Evolutionary conservation across 2,329 filamentous ascomycete genomes (phyloP).

Genomic region (Capronia coronata): DNA sequence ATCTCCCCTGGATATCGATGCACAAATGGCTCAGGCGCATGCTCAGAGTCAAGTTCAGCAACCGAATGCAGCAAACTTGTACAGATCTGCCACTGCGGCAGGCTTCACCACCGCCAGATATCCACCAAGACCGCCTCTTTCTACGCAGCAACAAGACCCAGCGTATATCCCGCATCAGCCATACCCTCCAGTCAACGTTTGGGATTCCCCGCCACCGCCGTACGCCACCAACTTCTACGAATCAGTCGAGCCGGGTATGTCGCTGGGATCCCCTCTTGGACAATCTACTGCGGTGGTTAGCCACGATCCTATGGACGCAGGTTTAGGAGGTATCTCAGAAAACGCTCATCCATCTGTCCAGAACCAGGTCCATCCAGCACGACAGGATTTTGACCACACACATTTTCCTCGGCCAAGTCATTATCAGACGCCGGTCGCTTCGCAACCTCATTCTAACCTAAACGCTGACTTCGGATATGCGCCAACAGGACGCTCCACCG

Average conservation of each 20-base stretch:
- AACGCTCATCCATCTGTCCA: constrained; percentile 5
- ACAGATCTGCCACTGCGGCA: constrained; percentile 47
- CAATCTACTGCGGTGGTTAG: constrained; percentile 11
- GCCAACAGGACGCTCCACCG: not conserved
- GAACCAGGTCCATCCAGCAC: constrained; percentile 1
- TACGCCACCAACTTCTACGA: constrained; percentile 13
- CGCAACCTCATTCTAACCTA: constrained; percentile 3
- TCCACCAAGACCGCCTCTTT: constrained; percentile 42
- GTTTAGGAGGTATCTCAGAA: constrained; percentile 18
- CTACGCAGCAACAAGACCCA: constrained; percentile 15
- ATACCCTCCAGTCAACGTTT: constrained; percentile 15
- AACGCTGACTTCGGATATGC: not conserved
- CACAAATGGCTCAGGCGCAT: constrained; percentile 33
- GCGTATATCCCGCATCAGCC: constrained; percentile 7
- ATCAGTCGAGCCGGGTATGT: constrained; percentile 1
- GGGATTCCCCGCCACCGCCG: constrained; percentile 28
- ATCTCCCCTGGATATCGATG: constrained; percentile 30
- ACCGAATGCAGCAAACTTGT: constrained; percentile 15
- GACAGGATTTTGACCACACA: constrained; percentile 3
- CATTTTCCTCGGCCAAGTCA: constrained; percentile 1
- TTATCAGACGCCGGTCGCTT: constrained; percentile 29
- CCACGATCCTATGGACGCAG: constrained; percentile 1
- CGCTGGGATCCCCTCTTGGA: constrained; percentile 10
- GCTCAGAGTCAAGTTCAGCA: constrained; percentile 1
- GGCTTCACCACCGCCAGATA: constrained; percentile 62